These are phyloP conservation scores for Phytophthora sansomeana DNA, from an alignment of 352 stramenopile genomes.

Conservation along the genomic window DNA sequence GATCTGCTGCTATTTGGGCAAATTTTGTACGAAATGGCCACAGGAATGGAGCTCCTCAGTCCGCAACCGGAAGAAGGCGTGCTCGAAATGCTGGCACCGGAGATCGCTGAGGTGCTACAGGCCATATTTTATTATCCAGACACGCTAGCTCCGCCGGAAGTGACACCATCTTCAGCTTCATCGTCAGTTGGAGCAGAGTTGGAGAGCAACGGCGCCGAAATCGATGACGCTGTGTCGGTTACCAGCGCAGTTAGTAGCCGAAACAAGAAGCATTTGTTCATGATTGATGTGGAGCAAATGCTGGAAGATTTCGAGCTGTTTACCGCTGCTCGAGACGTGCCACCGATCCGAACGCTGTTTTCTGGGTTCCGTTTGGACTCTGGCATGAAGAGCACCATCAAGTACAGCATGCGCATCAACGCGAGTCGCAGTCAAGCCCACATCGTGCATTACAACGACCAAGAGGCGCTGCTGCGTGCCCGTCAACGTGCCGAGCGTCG, in stretches of 20 bases:
- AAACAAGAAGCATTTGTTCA: conserved; percentile 45
- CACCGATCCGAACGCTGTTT: conserved; percentile 63
- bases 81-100: conserved; percentile 55
- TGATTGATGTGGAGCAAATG: conserved; percentile 51
- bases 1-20: conserved; percentile 79
- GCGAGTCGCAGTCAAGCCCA: conserved; percentile 72
- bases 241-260: conserved; percentile 29
- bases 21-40: conserved; percentile 83
- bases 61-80: conserved; percentile 54
- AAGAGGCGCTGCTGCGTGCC: conserved; percentile 55
- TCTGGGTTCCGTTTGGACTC: conserved; percentile 76
- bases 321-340: conserved; percentile 34
- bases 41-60: conserved; percentile 59
- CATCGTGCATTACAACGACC: conserved; percentile 74
- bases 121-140: conserved; percentile 58
- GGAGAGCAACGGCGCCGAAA: conserved; percentile 17
- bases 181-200: conserved; percentile 4
- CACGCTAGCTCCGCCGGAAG: conserved; percentile 10
- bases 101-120: conserved; percentile 67
- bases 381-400: conserved; percentile 78
- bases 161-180: conserved; percentile 3
- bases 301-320: conserved; percentile 55
- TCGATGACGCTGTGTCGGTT: conserved; percentile 31
- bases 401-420: conserved; percentile 83
- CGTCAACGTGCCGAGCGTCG: conserved; percentile 68